Percentiles rank a stretch among this genome's conserved stretches.
These are phyloP conservation scores for Citrus mangshanensis DNA, from an alignment of 345 rosid genomes.

Conservation along the genomic window DNA sequence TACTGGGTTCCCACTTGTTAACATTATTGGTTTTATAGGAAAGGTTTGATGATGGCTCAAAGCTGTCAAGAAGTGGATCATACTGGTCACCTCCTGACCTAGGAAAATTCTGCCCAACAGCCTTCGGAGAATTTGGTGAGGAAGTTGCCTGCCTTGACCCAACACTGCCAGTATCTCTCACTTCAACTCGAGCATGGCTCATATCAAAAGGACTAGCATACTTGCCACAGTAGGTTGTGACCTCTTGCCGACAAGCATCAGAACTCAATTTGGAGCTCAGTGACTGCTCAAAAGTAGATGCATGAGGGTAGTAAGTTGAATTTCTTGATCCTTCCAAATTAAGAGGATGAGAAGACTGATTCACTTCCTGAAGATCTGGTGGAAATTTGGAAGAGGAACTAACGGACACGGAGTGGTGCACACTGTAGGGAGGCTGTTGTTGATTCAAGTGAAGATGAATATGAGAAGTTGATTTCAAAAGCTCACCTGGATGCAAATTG, in stretches of 20 bases:
- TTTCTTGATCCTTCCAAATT: slow-evolving; percentile 32
- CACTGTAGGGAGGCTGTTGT: slow-evolving; percentile 24
- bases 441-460: slow-evolving; percentile 34
- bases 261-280: slow-evolving; percentile 32
- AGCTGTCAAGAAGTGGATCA: slow-evolving; percentile 86
- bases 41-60: slow-evolving; percentile 55
- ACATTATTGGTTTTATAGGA: slow-evolving; percentile 33
- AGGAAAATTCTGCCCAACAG: slow-evolving; percentile 26
- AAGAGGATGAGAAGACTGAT: slow-evolving; percentile 18
- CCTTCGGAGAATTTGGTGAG: slow-evolving; percentile 40
- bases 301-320: slow-evolving; percentile 32
- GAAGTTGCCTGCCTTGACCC: slow-evolving; percentile 42
- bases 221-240: slow-evolving; percentile 14
- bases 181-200: slow-evolving; percentile 32
- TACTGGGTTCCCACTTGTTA: slow-evolving; percentile 40
- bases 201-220: slow-evolving; percentile 23
- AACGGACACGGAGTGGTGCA: slow-evolving; percentile 17
- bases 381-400: slow-evolving; percentile 29
- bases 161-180: slow-evolving; percentile 23
- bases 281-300: slow-evolving; percentile 49
- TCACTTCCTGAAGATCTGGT: slow-evolving; percentile 26
- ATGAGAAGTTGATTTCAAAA: slow-evolving; percentile 33
- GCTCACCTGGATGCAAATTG: slow-evolving; percentile 26
- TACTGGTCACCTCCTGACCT: slow-evolving; percentile 54
- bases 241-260: slow-evolving; percentile 34